Evolutionary conservation across 2,329 filamentous ascomycete species (phyloP).

Genomic region (Penicillium sp.): DNA sequence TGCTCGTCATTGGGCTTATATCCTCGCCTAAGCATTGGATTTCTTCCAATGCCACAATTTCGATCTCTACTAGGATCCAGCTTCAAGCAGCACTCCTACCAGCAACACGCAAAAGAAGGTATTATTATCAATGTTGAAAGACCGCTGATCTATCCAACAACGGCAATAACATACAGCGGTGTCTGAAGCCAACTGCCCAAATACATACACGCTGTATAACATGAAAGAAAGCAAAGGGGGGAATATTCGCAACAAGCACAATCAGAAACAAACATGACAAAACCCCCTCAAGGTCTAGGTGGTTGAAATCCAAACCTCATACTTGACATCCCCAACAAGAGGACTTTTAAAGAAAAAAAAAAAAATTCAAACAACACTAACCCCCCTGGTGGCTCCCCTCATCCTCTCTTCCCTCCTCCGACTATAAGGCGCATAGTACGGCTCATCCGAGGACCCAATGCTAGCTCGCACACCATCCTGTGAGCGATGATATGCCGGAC

Average conservation of each 20-base stretch:
- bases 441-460: constrained; percentile 42
- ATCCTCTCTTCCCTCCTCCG: constrained; percentile 40
- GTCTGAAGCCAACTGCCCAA: background rate
- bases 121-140: background rate
- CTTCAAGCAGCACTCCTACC: background rate
- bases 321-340: background rate
- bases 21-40: background rate
- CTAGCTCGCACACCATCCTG: constrained; percentile 37
- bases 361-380: constrained; percentile 31
- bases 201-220: constrained; percentile 9
- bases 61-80: background rate
- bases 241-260: constrained; percentile 13
- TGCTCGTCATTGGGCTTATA: background rate
- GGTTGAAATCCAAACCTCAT: background rate
- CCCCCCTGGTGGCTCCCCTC: constrained; percentile 33
- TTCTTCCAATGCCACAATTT: background rate
- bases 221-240: constrained; percentile 9
- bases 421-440: constrained; percentile 41
- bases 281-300: background rate
- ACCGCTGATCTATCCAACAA: background rate
- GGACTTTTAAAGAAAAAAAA: background rate
- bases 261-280: background rate
- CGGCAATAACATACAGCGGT: background rate
- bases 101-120: background rate
- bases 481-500: constrained; percentile 38